These are phyloP conservation scores for Trametes sp. DNA, from an alignment of 1,284 basidiomycete species.

Conservation along the genomic window DNA sequence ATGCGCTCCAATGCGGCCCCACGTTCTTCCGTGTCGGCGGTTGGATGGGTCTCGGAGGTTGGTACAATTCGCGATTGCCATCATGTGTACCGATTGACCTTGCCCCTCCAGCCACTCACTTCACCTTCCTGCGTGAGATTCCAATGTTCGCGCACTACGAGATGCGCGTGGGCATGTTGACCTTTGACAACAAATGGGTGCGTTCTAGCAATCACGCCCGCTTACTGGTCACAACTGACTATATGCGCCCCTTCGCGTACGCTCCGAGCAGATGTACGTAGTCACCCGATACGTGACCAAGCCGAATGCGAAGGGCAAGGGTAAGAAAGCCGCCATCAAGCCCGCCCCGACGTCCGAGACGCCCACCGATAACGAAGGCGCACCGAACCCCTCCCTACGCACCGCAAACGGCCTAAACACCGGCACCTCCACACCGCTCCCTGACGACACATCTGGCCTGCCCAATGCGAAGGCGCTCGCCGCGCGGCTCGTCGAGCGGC, in stretches of 20 bases:
- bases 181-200: conserved; percentile 92
- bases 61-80: not conserved
- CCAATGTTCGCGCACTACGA: conserved; percentile 76
- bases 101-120: conserved; percentile 65
- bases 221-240: not conserved
- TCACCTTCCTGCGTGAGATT: conserved; percentile 81
- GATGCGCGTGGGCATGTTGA: conserved; percentile 68
- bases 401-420: conserved; percentile 38
- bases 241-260: not conserved
- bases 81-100: conserved; percentile 3
- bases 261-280: conserved; percentile 61
- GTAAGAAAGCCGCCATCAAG: conserved; percentile 19
- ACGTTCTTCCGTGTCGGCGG: conserved; percentile 70
- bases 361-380: conserved; percentile 33
- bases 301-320: conserved; percentile 51
- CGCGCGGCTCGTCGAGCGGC: conserved; percentile 27
- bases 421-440: conserved; percentile 25
- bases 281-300: conserved; percentile 73
- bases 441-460: conserved; percentile 32
- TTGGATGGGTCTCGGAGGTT: conserved; percentile 76
- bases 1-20: conserved; percentile 61
- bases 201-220: conserved; percentile 31
- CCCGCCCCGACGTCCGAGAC: conserved; percentile 3
- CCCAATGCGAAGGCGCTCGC: conserved; percentile 39
- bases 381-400: conserved; percentile 36